Evolutionary conservation across 306 rosid genomes (phyloP).

Genomic region (Fagus crenata): DNA sequence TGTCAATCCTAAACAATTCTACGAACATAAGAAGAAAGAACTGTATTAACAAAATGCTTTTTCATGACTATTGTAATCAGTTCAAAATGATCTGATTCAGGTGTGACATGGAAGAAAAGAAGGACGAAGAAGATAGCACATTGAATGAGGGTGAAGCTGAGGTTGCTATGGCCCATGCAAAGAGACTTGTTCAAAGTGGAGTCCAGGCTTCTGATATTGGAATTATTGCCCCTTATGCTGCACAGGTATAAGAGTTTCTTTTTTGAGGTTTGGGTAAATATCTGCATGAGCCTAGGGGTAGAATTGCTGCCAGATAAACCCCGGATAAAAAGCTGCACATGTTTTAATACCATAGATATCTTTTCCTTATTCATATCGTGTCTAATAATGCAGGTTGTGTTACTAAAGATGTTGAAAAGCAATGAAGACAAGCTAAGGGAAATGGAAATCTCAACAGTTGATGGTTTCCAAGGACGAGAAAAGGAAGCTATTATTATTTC

Average conservation of each 20-base stretch:
- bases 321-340: not conserved
- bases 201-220: constrained; percentile 93
- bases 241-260: constrained; percentile 61
- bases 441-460: constrained; percentile 93
- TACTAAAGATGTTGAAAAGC: constrained; percentile 74
- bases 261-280: constrained; percentile 21
- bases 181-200: constrained; percentile 78
- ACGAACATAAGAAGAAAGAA: constrained; percentile 7
- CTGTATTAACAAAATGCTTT: not conserved
- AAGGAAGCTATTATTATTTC: constrained; percentile 94
- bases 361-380: not conserved
- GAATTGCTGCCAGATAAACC: constrained; percentile 9
- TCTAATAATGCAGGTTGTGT: constrained; percentile 66
- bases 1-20: not conserved
- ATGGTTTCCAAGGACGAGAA: constrained; percentile 98
- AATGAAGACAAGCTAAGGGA: constrained; percentile 72
- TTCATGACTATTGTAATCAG: constrained; percentile 5
- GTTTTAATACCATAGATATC: not conserved
- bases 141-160: constrained; percentile 95
- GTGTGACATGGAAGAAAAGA: constrained; percentile 97
- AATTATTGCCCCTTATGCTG: constrained; percentile 93
- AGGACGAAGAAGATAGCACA: constrained; percentile 98
- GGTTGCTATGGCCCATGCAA: constrained; percentile 85
- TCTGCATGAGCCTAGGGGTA: constrained; percentile 10
- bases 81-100: constrained; percentile 50